Percentiles rank a stretch among this genome's conserved stretches.
Conservation (phyloP, 495 filamentous ascomycete species). For the Hypoxylon intermedium region DNA sequence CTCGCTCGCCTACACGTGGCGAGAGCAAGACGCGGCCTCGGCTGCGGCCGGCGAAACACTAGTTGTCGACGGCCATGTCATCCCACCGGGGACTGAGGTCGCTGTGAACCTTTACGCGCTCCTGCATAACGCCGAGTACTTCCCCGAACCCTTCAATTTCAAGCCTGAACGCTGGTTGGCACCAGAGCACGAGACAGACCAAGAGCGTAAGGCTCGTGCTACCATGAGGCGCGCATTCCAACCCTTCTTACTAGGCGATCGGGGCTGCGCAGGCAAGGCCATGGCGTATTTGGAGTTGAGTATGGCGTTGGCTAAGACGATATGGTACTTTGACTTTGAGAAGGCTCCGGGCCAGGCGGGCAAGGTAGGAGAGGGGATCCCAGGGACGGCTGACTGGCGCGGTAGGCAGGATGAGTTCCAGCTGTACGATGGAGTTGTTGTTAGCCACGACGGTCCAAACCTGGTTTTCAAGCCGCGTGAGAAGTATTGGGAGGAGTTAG, state of each 20-base stretch:
- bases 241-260: neutral
- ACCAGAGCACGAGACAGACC: neutral
- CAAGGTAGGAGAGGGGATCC: conserved; percentile 1
- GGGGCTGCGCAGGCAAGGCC: conserved; percentile 23
- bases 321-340: conserved; percentile 42
- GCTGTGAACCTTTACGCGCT: neutral
- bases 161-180: neutral
- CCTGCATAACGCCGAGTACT: neutral
- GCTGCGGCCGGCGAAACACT: neutral
- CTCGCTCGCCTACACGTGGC: neutral
- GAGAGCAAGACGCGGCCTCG: neutral
- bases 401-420: conserved; percentile 12
- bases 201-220: neutral
- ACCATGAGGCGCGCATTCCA: neutral
- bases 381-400: neutral
- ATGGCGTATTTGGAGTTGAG: conserved; percentile 51
- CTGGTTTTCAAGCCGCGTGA: conserved; percentile 27
- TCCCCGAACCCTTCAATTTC: neutral
- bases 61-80: neutral
- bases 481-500: neutral
- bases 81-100: neutral
- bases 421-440: conserved; percentile 10
- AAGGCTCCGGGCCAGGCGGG: conserved; percentile 14
- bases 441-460: conserved; percentile 42
- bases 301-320: conserved; percentile 34